A percentile compares a stretch with the other conserved stretches of the same genome.
Conservation (phyloP, 768 basidiomycete genomes). For the Tricholoma saponaceum region DNA sequence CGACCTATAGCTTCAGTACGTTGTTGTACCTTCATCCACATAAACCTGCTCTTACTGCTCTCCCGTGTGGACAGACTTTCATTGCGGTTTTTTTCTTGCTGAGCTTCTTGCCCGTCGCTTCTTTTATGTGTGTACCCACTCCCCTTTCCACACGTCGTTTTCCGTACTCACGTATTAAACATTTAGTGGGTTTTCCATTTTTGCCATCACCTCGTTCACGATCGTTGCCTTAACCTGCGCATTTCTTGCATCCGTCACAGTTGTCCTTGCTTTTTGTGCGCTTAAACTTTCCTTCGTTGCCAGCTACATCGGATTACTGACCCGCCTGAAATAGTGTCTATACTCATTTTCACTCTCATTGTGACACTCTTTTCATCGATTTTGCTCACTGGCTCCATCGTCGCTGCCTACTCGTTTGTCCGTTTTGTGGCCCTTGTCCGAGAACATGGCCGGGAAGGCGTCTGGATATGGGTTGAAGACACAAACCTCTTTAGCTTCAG, state of each 20-base stretch:
- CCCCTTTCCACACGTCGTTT: background rate
- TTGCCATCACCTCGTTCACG: conserved; percentile 26
- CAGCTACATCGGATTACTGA: background rate
- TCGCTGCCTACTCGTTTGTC: conserved; percentile 27
- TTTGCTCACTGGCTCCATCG: conserved; percentile 25
- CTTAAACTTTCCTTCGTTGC: background rate
- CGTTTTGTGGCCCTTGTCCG: conserved; percentile 32
- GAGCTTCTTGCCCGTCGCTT: conserved; percentile 27
- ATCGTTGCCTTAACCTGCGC: conserved; percentile 33
- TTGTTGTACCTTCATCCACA: background rate
- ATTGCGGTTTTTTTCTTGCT: conserved; percentile 34
- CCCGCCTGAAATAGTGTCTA: conserved; percentile 21
- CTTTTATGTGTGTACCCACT: conserved; percentile 38
- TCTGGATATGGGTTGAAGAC: conserved; percentile 22
- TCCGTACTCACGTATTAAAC: background rate
- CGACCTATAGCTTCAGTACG: conserved; percentile 31
- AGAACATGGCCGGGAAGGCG: conserved; percentile 25
- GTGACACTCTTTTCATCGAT: conserved; percentile 28
- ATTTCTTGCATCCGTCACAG: conserved; percentile 24
- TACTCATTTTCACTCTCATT: conserved; percentile 28
- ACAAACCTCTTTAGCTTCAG: conserved; percentile 13
- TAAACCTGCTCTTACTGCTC: background rate
- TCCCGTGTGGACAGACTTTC: conserved; percentile 29
- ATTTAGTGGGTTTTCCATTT: conserved; percentile 25
- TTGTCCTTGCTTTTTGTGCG: conserved; percentile 30